These are phyloP conservation scores for Jacaranda copaia DNA, from an alignment of 257 asterid genomes.

Conservation along the genomic window DNA sequence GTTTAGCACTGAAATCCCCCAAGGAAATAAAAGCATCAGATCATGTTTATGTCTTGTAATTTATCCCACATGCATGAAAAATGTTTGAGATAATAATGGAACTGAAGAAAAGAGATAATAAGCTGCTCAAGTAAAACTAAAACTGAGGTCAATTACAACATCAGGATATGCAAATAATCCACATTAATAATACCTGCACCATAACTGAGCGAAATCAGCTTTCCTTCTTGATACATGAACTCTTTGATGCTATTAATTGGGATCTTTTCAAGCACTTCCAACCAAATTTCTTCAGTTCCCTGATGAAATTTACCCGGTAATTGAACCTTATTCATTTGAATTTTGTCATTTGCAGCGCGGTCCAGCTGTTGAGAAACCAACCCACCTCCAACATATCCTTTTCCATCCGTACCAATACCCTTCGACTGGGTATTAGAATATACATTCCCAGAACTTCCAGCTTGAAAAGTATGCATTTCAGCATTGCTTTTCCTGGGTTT, in stretches of 20 bases:
- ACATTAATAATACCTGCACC: conserved; percentile 74
- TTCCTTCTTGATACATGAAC: conserved; percentile 85
- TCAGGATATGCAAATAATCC: not conserved
- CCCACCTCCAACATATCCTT: conserved; percentile 20
- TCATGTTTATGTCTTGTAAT: not conserved
- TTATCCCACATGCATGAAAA: not conserved
- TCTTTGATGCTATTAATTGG: conserved; percentile 66
- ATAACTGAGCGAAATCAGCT: conserved; percentile 74
- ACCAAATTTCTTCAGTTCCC: conserved; percentile 78
- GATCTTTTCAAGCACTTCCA: conserved; percentile 75
- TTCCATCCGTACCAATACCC: conserved; percentile 40
- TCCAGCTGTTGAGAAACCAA: not conserved
- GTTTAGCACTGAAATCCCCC: too few relatives aligned
- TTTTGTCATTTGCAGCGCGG: not conserved
- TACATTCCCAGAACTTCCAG: not conserved
- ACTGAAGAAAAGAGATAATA: not conserved
- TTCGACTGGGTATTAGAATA: conserved; percentile 43
- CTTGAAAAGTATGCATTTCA: conserved; percentile 41
- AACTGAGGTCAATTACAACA: not conserved
- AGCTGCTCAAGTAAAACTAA: not conserved
- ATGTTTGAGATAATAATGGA: not conserved
- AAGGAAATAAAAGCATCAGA: not conserved
- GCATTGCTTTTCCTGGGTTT: conserved; percentile 65
- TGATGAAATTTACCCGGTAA: conserved; percentile 17
- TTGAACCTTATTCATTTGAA: not conserved